Base-by-base conservation (phyloP, 768 basidiomycete species). In the Suillus alpinus region DNA sequence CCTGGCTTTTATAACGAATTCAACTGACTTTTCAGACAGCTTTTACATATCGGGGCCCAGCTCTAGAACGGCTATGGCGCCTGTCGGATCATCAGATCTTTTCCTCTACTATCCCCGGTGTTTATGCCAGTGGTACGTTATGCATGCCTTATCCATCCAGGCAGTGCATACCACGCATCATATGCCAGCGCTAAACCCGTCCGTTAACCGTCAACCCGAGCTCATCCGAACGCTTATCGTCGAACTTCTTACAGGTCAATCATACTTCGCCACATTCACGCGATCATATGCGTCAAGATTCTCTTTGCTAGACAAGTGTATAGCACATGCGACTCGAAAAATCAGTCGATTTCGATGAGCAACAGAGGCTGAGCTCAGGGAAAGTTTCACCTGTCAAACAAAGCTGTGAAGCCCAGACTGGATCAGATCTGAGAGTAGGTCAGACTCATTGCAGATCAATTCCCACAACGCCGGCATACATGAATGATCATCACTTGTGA, bases 1-100 rank as follows among this genome's bases (percentile, higher is more conserved):
- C 47, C 50, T 63, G 65, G 72, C 71, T 65, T 72, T 73, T 73
- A 73, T 72, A 70, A 73, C 67, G 51, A 60, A 59, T 36, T 49
- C 59, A 44, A 49, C 56, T 64, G 47, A 58, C 62, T 69, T 75
- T 69, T 62, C 37, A 56, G 18, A 53, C 50, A 43, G 31, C 51
- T 59, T 67, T 68, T 65, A 75, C 62, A 70, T 75, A 73, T 73
- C 67, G 71, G 72, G 70, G 9, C 32, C 62, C 20, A 44, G 0
- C 47, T 34, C 67, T 55, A 58, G 34, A 57, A 50, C 46, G 53
- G 57, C 18, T 46, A 55, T 66, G 41, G 10, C 41, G 63, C 65
- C 58, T 63, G 47, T 47, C 26, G 53, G 44, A 36, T 53, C 46
- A 34, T 18, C 31, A 51, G 56, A 57, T 57, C 64, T 59, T 59